Percentiles rank a stretch among this genome's conserved stretches.
These are phyloP conservation scores for Lentinula guzmanii DNA, from an alignment of 768 basidiomycete species.

Conservation along the genomic window DNA sequence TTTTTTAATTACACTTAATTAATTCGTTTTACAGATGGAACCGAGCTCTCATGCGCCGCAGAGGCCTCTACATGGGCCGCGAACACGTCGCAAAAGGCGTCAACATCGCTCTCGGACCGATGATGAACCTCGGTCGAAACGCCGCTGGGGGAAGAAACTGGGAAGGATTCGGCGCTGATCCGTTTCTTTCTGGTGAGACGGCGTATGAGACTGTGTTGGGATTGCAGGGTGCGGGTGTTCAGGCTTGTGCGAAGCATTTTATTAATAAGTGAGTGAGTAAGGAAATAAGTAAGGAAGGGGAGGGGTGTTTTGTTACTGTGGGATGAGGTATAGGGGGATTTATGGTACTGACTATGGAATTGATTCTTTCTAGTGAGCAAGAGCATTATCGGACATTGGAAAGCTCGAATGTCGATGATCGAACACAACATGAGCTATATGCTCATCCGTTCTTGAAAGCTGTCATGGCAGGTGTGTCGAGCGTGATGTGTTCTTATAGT, in stretches of 20 bases:
- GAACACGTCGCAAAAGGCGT: conserved; percentile 85
- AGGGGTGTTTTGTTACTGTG: neutral
- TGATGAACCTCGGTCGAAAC: conserved; percentile 30
- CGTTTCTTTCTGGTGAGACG: conserved; percentile 75
- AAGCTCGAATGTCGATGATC: conserved; percentile 71
- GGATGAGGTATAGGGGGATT: neutral
- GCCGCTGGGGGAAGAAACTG: conserved; percentile 84
- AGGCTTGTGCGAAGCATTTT: conserved; percentile 83
- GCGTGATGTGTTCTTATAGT: conserved; percentile 78
- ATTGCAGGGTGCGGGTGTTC: conserved; percentile 72
- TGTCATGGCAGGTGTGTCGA: conserved; percentile 68
- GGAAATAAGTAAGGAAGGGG: too few relatives aligned
- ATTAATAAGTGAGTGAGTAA: conserved; percentile 56
- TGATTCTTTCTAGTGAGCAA: conserved; percentile 45
- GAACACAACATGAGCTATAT: conserved; percentile 75
- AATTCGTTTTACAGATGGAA: conserved; percentile 47
- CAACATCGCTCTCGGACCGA: conserved; percentile 61
- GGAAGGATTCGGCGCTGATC: conserved; percentile 95
- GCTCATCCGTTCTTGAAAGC: conserved; percentile 63
- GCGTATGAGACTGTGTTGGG: conserved; percentile 81
- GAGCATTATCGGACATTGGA: conserved; percentile 51
- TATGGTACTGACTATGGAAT: too few relatives aligned
- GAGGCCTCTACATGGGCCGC: conserved; percentile 73
- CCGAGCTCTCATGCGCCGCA: conserved; percentile 66
- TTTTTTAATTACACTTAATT: too few relatives aligned